Percentiles rank a stretch among this genome's conserved stretches.
Evolutionary conservation across 1,139 yeast genomes (phyloP).

Genomic region (Protomyces inundatus): DNA sequence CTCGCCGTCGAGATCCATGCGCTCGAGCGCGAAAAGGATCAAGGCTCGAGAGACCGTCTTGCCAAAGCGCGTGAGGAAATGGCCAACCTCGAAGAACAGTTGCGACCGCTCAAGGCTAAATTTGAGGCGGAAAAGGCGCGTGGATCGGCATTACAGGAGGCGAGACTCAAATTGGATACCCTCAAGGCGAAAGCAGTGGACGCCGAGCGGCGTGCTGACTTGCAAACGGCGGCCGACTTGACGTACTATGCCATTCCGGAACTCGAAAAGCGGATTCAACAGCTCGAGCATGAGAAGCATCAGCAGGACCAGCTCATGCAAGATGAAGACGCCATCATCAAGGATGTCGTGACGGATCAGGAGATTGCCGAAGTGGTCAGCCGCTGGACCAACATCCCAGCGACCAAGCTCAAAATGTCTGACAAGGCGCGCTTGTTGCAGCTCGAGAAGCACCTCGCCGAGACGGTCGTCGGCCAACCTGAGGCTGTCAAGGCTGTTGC

Average conservation of each 20-base stretch:
- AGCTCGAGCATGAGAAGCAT: conserved; percentile 70
- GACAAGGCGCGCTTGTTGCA: conserved; percentile 88
- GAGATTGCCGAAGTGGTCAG: conserved; percentile 97
- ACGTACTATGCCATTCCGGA: conserved; percentile 96
- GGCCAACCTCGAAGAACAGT: conserved; percentile 77
- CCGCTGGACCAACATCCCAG: conserved; percentile 96
- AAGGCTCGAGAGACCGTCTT: conserved; percentile 70
- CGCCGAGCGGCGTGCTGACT: conserved; percentile 95
- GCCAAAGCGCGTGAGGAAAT: conserved; percentile 68
- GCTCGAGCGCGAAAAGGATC: conserved; percentile 68
- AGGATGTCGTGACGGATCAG: conserved; percentile 86
- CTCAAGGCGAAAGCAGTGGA: conserved; percentile 87
- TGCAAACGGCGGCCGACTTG: conserved; percentile 90
- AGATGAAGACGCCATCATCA: conserved; percentile 54
- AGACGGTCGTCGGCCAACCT: conserved; percentile 87
- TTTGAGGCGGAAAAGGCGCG: conserved; percentile 85
- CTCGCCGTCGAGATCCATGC: conserved; percentile 95
- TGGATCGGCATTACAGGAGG: conserved; percentile 80
- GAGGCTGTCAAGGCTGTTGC: conserved; percentile 96
- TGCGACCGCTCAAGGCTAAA: conserved; percentile 79
- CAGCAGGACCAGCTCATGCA: conserved; percentile 45
- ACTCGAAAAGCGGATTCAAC: conserved; percentile 65
- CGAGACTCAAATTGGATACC: conserved; percentile 87
- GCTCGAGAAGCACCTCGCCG: conserved; percentile 82
- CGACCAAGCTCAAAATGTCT: conserved; percentile 88